Evolutionary conservation across 2,329 filamentous ascomycete species (phyloP).

Genomic region (Ciborinia camelliae): DNA sequence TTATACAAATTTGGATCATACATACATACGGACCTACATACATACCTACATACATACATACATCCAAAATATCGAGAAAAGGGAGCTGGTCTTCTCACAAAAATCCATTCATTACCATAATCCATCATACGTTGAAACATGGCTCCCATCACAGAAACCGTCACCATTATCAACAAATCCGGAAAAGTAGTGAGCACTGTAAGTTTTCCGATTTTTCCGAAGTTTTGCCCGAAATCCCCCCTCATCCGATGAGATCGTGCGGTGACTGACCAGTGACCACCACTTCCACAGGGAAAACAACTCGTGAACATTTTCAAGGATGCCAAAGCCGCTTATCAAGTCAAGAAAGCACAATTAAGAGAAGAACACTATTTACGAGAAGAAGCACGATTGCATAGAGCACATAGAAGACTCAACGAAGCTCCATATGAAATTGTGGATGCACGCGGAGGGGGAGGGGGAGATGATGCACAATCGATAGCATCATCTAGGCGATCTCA

Average conservation of each 20-base stretch:
- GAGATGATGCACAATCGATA: slow-evolving; percentile 16
- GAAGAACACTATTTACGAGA: slow-evolving; percentile 61
- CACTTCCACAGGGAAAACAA: slow-evolving; percentile 71
- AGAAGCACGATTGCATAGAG: slow-evolving; percentile 58
- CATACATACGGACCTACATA: no score
- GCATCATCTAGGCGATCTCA: slow-evolving; percentile 25
- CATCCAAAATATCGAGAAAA: background rate
- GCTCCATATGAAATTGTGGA: slow-evolving; percentile 42
- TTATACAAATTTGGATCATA: background rate
- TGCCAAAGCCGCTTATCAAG: slow-evolving; percentile 80
- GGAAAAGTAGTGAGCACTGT: slow-evolving; percentile 89
- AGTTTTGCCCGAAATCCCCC: slow-evolving; percentile 2
- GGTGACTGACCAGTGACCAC: slow-evolving; percentile 20
- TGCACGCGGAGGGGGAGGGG: background rate
- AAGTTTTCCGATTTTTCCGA: slow-evolving; percentile 39
- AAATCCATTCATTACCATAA: background rate
- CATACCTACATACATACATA: no score
- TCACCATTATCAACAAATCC: slow-evolving; percentile 87
- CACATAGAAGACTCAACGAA: slow-evolving; percentile 38
- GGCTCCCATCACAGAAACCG: slow-evolving; percentile 59
- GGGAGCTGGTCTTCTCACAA: slow-evolving; percentile 14
- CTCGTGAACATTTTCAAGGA: slow-evolving; percentile 89
- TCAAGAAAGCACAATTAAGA: slow-evolving; percentile 80
- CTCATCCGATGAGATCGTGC: slow-evolving; percentile 11
- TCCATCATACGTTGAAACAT: slow-evolving; percentile 9